A percentile compares a stretch with the other conserved stretches of the same genome.
These are phyloP conservation scores for Drechslerella dactyloides DNA, from an alignment of 2,329 filamentous ascomycete species.

Conservation along the genomic window DNA sequence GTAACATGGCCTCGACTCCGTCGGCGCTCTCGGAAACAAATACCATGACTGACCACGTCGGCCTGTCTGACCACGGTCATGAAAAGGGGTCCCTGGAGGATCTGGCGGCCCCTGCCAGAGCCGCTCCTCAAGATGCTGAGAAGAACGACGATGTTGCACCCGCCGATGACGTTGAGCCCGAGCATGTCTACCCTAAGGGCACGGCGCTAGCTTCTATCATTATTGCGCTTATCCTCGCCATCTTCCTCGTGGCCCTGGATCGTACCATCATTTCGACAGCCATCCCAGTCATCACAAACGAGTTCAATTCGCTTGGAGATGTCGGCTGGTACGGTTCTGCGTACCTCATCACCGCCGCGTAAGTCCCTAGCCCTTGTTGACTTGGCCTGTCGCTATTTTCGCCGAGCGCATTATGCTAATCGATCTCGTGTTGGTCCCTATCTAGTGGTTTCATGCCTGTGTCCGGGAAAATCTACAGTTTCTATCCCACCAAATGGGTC, in stretches of 20 bases:
- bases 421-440: not conserved
- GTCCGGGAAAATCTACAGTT: constrained; percentile 59
- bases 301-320: constrained; percentile 59
- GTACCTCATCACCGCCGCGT: constrained; percentile 59
- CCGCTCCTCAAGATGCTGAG: constrained; percentile 4
- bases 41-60: constrained; percentile 14
- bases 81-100: constrained; percentile 21
- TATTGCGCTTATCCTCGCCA: constrained; percentile 64
- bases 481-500: constrained; percentile 57
- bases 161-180: constrained; percentile 13
- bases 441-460: constrained; percentile 57
- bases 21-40: constrained; percentile 30
- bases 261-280: constrained; percentile 66
- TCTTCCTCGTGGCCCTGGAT: constrained; percentile 67
- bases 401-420: not conserved
- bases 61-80: not conserved
- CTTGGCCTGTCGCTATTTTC: constrained; percentile 51
- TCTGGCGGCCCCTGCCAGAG: not conserved
- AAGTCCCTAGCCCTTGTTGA: constrained; percentile 5
- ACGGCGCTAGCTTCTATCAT: constrained; percentile 31
- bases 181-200: constrained; percentile 36
- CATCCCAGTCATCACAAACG: constrained; percentile 65
- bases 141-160: constrained; percentile 12
- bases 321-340: constrained; percentile 59
- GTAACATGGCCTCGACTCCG: constrained; percentile 27